phyloP scores from a whole-genome alignment of 192 early-diverging fungal species.

The Martensiomyces pterosporus region DNA sequence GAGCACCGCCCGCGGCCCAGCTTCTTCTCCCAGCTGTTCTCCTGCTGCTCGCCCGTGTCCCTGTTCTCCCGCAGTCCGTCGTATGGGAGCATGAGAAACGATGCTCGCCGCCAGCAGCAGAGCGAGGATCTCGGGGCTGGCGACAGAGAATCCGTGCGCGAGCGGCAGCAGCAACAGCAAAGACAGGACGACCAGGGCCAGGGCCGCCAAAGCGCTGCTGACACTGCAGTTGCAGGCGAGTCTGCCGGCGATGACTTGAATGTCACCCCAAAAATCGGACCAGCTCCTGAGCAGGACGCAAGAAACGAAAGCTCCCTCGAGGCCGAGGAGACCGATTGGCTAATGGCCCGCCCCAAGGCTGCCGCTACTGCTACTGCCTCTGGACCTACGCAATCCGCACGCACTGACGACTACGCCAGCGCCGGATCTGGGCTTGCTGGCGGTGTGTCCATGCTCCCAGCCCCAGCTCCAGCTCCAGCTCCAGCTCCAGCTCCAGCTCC shows the following conservation, averaged over 20 bases:
- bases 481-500: too few species aligned
- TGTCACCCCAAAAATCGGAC: slow-evolving; percentile 22
- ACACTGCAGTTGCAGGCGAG: slow-evolving; percentile 39
- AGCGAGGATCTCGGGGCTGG: neutral
- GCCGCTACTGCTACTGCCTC: too few species aligned
- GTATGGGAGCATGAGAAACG: slow-evolving; percentile 43
- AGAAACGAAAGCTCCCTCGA: slow-evolving; percentile 14
- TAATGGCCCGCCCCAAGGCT: slow-evolving; percentile 26
- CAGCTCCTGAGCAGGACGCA: slow-evolving; percentile 11
- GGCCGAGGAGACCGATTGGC: slow-evolving; percentile 33
- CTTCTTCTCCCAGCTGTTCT: slow-evolving; percentile 32
- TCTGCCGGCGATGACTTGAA: slow-evolving; percentile 29
- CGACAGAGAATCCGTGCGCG: neutral
- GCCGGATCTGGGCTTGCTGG: slow-evolving; percentile 24
- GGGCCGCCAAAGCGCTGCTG: slow-evolving; percentile 18
- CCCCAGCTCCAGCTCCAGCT: too few species aligned
- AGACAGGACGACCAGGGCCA: slow-evolving; percentile 6
- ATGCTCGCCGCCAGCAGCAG: slow-evolving; percentile 17
- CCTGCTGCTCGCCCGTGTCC: slow-evolving; percentile 47
- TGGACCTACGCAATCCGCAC: too few species aligned
- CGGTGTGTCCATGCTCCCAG: too few species aligned
- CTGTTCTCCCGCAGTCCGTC: slow-evolving; percentile 42
- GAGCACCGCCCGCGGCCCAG: slow-evolving; percentile 20
- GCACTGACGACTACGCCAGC: slow-evolving; percentile 21
- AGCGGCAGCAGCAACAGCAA: slow-evolving; percentile 12